Base-by-base conservation (phyloP, 176 grass and related monocot genomes). In the Saccharum spontaneum region DNA sequence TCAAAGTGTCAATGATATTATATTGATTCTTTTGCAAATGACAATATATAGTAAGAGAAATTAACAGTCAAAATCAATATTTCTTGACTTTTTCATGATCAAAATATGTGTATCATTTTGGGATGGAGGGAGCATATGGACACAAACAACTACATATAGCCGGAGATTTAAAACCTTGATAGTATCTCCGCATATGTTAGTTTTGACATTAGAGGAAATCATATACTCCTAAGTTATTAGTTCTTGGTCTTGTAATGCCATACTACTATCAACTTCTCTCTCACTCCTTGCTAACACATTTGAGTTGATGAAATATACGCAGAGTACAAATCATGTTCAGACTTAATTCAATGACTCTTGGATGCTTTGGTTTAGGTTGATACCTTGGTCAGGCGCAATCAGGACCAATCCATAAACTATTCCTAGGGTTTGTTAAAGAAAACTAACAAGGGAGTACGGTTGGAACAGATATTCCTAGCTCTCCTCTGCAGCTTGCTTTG, bases 391-490 rank as follows among this genome's bases (percentile, higher is more conserved):
- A 78, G 69, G 71, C 50, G 61, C 37, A 52, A 50, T 12, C 71
- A 90, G 68, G 84, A 79, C 16, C 57, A 87, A 31, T 12, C 69
- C 69, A 63, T 84, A 84, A 90, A 87, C 10, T 69, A 87, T 24
- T 83, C 89, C 68, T 90, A 74, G 89, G 80, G 74, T 14, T 75
- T 74, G 89, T 74, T 80, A 87, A 90, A 83, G 37, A 90, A 87
- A 23, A 69, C 48, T 75, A 74, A 8, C 63, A 44, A 39, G 18
- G 67, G 8, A 2, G 84, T 90, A 90, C 80, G 69, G 75, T 61
- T 73, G 68, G 48, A 75, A 63, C 80, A 87, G 84, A 90, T 75
- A 82, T 87, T 83, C 70, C 79, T 82, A 69, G 75, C 45, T 40
- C 80, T 26, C 52, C 67, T 57, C 74, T 8, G 20, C 68, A 24